Evolutionary conservation across 2,329 filamentous ascomycete species (phyloP).

Genomic region (Colletotrichum tanaceti): DNA sequence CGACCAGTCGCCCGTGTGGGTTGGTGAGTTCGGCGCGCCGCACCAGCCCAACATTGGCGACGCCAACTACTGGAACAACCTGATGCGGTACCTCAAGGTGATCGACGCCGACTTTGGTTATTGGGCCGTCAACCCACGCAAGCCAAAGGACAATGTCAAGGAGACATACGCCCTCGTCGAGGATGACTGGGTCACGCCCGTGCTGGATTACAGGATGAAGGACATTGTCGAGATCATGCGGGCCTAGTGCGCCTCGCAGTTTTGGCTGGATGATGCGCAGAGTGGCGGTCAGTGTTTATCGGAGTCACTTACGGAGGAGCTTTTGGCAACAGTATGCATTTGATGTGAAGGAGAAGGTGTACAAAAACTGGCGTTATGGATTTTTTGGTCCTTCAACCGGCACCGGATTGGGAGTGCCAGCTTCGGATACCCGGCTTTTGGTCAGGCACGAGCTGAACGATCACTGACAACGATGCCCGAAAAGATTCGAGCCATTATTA

Average conservation of each 20-base stretch:
- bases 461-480: conserved; percentile 22
- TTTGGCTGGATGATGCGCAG: conserved; percentile 12
- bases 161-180: conserved; percentile 72
- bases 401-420: conserved; percentile 21
- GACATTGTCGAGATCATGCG: conserved; percentile 68
- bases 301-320: background rate
- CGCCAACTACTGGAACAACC: conserved; percentile 73
- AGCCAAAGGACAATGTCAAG: conserved; percentile 65
- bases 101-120: conserved; percentile 75
- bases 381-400: conserved; percentile 1
- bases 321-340: conserved; percentile 25
- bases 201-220: conserved; percentile 71
- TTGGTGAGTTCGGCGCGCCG: conserved; percentile 74
- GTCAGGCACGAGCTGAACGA: conserved; percentile 36
- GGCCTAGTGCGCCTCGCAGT: conserved; percentile 29
- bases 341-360: conserved; percentile 3
- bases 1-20: conserved; percentile 72
- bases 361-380: conserved; percentile 23
- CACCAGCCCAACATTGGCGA: conserved; percentile 65
- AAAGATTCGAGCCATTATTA: conserved; percentile 6
- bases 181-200: conserved; percentile 73
- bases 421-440: conserved; percentile 39
- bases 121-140: conserved; percentile 76
- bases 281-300: conserved; percentile 1
- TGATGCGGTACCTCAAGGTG: conserved; percentile 68